phyloP scores from a whole-genome alignment of 2,329 filamentous ascomycete species.

The Fusarium musae region DNA sequence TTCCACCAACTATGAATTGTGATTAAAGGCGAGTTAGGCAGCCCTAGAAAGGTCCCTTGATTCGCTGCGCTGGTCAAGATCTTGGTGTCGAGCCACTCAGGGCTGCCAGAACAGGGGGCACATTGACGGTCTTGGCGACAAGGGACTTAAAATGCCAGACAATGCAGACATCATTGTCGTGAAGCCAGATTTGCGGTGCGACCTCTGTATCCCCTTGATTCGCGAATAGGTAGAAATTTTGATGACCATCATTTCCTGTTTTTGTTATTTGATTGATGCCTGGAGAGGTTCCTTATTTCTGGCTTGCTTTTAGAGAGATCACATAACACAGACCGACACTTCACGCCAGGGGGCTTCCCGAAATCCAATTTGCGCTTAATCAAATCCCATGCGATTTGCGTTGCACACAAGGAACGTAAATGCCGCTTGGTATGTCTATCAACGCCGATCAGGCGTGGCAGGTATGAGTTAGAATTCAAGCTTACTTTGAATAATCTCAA shows the following conservation, averaged over 20 bases:
- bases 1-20: background rate
- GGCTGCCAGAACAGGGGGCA: conserved; percentile 27
- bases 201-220: conserved; percentile 10
- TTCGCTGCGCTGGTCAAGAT: conserved; percentile 35
- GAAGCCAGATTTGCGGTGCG: conserved; percentile 21
- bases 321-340: conserved; percentile 27
- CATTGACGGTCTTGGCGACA: conserved; percentile 37
- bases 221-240: conserved; percentile 19
- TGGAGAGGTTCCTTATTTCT: conserved; percentile 4
- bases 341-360: conserved; percentile 17
- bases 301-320: background rate
- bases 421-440: conserved; percentile 32
- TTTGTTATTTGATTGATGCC: background rate
- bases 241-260: conserved; percentile 19
- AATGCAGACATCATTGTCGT: conserved; percentile 16
- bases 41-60: conserved; percentile 27
- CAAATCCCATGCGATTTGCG: conserved; percentile 24
- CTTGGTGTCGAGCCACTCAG: conserved; percentile 28
- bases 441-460: conserved; percentile 31
- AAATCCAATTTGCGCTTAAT: conserved; percentile 24
- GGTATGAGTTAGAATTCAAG: conserved; percentile 43
- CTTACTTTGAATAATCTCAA: conserved; percentile 45
- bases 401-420: conserved; percentile 25
- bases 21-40: background rate
- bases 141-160: conserved; percentile 25